phyloP scores from a whole-genome alignment of 345 rosid species.

The Hevea brasiliensis region DNA sequence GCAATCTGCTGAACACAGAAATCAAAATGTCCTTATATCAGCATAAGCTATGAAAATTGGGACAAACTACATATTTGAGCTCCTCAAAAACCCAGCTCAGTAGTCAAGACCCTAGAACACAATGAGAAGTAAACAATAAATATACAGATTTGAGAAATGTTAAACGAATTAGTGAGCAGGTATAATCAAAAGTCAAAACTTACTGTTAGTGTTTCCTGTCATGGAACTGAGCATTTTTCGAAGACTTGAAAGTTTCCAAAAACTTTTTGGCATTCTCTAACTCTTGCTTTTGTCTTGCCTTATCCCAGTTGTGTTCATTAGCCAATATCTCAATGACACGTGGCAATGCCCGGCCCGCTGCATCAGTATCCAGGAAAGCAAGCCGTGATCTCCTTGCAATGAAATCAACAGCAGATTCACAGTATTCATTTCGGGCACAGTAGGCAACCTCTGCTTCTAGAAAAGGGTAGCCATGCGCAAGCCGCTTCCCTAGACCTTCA shows the following conservation, averaged over 20 bases:
- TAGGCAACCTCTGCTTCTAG: slow-evolving; percentile 73
- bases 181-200: slow-evolving; percentile 9
- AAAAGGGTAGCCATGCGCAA: slow-evolving; percentile 87
- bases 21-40: slow-evolving; percentile 1
- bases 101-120: slow-evolving; percentile 20
- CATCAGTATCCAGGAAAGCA: slow-evolving; percentile 95
- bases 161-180: neutral
- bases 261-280: slow-evolving; percentile 58
- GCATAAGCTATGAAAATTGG: slow-evolving; percentile 1
- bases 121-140: neutral
- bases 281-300: slow-evolving; percentile 68
- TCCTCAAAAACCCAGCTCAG: slow-evolving; percentile 16
- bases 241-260: slow-evolving; percentile 86
- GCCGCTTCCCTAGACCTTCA: slow-evolving; percentile 84
- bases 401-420: slow-evolving; percentile 89
- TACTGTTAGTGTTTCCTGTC: slow-evolving; percentile 76
- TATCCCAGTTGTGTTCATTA: slow-evolving; percentile 75
- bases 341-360: slow-evolving; percentile 81
- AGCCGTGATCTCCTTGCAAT: slow-evolving; percentile 93
- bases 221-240: slow-evolving; percentile 86
- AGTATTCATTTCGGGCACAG: slow-evolving; percentile 87
- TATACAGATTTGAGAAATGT: neutral
- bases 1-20: slow-evolving; percentile 2
- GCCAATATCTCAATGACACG: slow-evolving; percentile 74
- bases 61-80: neutral